Percentiles rank a stretch among this genome's conserved stretches.
Evolutionary conservation across 305 asterid genomes (phyloP).

Genomic region (Fraxinus angustifolia): DNA sequence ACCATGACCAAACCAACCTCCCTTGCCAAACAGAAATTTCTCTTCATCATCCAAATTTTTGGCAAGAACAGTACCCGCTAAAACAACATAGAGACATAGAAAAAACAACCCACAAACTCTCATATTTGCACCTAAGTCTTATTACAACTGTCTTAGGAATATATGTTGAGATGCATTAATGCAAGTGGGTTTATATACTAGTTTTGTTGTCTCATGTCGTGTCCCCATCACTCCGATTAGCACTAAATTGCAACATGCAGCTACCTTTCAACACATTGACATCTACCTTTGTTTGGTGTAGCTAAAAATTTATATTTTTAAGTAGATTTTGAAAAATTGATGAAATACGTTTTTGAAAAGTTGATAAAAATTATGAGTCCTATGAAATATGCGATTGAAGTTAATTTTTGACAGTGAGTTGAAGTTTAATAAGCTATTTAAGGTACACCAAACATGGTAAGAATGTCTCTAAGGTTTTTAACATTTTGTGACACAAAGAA

Average conservation of each 20-base stretch:
- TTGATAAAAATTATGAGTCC: no score
- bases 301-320: no score
- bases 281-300: background rate
- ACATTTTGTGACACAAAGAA: background rate
- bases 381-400: no score
- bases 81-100: conserved; percentile 22
- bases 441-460: background rate
- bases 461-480: background rate
- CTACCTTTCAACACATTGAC: background rate
- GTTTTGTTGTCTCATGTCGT: background rate
- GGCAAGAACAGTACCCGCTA: conserved; percentile 12
- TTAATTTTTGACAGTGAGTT: no score
- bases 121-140: conserved; percentile 13
- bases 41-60: conserved; percentile 9
- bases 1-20: background rate
- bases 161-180: conserved; percentile 7
- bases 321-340: no score
- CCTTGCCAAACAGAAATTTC: background rate
- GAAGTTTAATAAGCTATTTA: no score
- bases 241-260: background rate
- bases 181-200: background rate
- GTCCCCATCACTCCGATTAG: background rate
- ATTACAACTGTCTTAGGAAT: background rate
- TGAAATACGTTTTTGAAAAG: no score
- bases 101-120: conserved; percentile 11